These are phyloP conservation scores for Picochlorum sp. DNA, from an alignment of 139 green algal genomes.

Conservation along the genomic window DNA sequence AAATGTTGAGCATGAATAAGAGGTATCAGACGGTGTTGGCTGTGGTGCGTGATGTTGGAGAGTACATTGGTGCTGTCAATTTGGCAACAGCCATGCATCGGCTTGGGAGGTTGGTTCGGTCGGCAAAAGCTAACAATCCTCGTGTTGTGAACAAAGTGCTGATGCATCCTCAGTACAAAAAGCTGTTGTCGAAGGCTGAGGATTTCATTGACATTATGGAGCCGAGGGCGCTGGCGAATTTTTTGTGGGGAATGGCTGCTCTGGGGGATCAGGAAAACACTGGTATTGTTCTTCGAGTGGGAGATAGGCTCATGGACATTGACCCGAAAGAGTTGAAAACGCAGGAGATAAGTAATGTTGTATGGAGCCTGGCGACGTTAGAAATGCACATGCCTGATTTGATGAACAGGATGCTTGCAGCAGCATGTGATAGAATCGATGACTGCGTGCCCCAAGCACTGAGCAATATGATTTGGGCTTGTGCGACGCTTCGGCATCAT, in stretches of 20 bases:
- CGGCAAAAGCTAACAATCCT: not conserved
- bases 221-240: conserved; percentile 43
- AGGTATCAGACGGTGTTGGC: conserved; percentile 30
- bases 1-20: conserved; percentile 16
- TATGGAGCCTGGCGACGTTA: conserved; percentile 32
- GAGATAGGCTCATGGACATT: conserved; percentile 6
- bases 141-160: not conserved
- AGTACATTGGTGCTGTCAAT: conserved; percentile 60
- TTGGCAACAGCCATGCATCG: conserved; percentile 54
- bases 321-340: conserved; percentile 30
- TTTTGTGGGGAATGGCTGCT: conserved; percentile 42
- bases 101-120: conserved; percentile 48
- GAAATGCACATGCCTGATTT: conserved; percentile 1
- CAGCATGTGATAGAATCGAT: conserved; percentile 9
- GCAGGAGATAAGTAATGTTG: conserved; percentile 57
- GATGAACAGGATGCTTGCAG: conserved; percentile 8
- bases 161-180: conserved; percentile 8
- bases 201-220: conserved; percentile 34
- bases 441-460: conserved; percentile 34
- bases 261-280: conserved; percentile 30
- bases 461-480: conserved; percentile 40
- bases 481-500: conserved; percentile 25
- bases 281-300: conserved; percentile 12
- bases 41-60: conserved; percentile 33
- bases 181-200: conserved; percentile 28